Evolutionary conservation across 169 alveolate genomes (phyloP).

Genomic region (Amoebophrya sp.): DNA sequence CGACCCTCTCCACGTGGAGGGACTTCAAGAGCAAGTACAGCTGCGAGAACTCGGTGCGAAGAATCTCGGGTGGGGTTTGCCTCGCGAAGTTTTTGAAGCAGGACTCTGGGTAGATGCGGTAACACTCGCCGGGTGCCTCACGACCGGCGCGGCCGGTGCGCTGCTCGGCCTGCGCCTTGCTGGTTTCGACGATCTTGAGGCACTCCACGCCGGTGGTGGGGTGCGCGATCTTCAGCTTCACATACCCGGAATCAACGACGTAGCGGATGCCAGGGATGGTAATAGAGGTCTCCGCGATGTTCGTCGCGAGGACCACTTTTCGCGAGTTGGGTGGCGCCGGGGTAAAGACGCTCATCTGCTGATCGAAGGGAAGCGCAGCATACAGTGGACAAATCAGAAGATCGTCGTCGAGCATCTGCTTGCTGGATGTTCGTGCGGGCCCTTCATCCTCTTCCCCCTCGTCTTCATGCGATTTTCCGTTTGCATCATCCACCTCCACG

Average conservation of each 20-base stretch:
- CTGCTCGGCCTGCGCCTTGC: constrained; percentile 92
- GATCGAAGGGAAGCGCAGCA: constrained; percentile 88
- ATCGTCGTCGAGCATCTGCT: not conserved
- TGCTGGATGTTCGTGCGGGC: no score
- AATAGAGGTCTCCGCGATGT: constrained; percentile 79
- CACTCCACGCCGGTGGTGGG: constrained; percentile 97
- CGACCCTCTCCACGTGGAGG: constrained; percentile 89
- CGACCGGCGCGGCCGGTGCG: constrained; percentile 98
- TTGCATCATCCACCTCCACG: no score
- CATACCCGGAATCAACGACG: constrained; percentile 69
- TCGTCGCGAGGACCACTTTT: constrained; percentile 69
- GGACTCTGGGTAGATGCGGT: constrained; percentile 87
- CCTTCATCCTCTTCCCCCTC: no score
- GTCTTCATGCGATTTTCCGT: no score
- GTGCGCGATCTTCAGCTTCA: constrained; percentile 63
- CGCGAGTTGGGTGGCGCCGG: constrained; percentile 92
- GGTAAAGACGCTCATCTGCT: constrained; percentile 84
- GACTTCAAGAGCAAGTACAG: constrained; percentile 89
- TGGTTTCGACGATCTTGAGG: constrained; percentile 87
- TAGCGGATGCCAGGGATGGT: constrained; percentile 66
- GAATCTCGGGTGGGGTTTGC: constrained; percentile 93
- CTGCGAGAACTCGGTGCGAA: constrained; percentile 89
- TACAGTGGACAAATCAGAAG: constrained; percentile 75
- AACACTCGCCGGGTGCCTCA: constrained; percentile 97
- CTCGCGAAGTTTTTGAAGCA: constrained; percentile 88